These are phyloP conservation scores for Citrullus mucosospermus DNA, from an alignment of 306 rosid genomes.

Conservation along the genomic window DNA sequence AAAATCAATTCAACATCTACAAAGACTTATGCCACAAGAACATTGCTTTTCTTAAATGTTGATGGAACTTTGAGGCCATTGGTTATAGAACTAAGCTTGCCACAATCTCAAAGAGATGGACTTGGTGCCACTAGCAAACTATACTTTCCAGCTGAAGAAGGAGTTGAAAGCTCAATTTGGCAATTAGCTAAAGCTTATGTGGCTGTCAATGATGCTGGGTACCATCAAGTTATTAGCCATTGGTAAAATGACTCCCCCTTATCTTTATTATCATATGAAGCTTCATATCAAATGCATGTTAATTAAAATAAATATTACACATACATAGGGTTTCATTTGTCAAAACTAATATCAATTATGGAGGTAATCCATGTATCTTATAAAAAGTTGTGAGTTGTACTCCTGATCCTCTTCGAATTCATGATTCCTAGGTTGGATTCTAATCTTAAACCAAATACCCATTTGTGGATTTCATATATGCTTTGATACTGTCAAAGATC, in stretches of 20 bases:
- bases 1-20: conserved; percentile 10
- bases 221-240: conserved; percentile 31
- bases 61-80: conserved; percentile 31
- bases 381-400: no score
- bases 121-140: conserved; percentile 42
- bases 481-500: no score
- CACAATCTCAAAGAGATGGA: neutral
- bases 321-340: no score
- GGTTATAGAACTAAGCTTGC: neutral
- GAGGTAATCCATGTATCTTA: no score
- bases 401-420: no score
- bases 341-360: no score
- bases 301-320: conserved; percentile 16
- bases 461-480: no score
- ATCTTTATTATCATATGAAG: no score
- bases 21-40: conserved; percentile 16
- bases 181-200: conserved; percentile 7
- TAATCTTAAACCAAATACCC: no score
- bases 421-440: no score
- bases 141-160: conserved; percentile 32
- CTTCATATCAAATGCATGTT: no score
- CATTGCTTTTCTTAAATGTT: conserved; percentile 39
- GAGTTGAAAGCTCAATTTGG: conserved; percentile 46
- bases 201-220: conserved; percentile 18
- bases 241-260: neutral